Percentiles rank a stretch among this genome's conserved stretches.
phyloP scores from a whole-genome alignment of 345 rosid genomes.

The Acer saccharum region DNA sequence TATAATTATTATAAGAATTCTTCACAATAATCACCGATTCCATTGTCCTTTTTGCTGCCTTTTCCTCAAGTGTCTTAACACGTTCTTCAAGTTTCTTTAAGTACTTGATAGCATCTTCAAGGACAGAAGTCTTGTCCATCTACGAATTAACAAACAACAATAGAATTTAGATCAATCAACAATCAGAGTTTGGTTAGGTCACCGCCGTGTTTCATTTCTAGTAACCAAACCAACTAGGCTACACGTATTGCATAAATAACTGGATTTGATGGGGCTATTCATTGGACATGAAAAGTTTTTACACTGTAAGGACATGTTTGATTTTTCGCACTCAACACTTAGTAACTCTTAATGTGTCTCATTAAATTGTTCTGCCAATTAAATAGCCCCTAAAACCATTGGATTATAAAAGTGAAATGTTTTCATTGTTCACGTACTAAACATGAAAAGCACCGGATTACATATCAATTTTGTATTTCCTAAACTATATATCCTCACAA shows the following conservation, averaged over 20 bases:
- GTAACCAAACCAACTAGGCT: background rate
- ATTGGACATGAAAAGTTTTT: background rate
- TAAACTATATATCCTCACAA: no score
- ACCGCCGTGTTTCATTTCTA: background rate
- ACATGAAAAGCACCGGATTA: no score
- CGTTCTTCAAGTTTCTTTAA: slow-evolving; percentile 68
- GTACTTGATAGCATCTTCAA: slow-evolving; percentile 62
- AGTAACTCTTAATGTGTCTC: no score
- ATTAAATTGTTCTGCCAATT: no score
- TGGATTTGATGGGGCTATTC: background rate
- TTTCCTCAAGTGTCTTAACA: slow-evolving; percentile 51
- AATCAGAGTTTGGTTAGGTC: background rate
- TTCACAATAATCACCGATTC: slow-evolving; percentile 53
- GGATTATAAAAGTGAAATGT: no score
- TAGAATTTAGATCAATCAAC: background rate
- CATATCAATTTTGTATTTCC: no score
- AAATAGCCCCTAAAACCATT: no score
- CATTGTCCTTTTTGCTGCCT: slow-evolving; percentile 40
- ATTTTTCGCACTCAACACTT: no score
- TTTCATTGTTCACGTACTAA: no score
- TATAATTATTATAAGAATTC: slow-evolving; percentile 37
- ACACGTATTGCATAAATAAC: background rate
- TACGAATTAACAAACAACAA: slow-evolving; percentile 18
- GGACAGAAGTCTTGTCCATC: slow-evolving; percentile 69
- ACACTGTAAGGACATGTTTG: no score